A percentile compares a stretch with the other conserved stretches of the same genome.
Evolutionary conservation across 345 rosid species (phyloP).

Genomic region (Cochlearia excelsa): DNA sequence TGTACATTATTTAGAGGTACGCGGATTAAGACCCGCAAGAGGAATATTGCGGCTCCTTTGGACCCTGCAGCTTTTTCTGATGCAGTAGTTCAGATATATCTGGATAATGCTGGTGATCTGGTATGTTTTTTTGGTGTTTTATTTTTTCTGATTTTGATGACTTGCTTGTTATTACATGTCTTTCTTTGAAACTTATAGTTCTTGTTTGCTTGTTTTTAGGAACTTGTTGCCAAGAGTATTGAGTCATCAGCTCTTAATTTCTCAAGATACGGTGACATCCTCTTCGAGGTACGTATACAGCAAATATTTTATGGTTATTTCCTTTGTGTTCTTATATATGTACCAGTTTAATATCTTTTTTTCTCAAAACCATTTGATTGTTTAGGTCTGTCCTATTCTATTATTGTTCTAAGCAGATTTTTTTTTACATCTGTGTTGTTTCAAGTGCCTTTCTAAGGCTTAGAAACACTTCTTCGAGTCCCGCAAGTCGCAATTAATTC

Average conservation of each 20-base stretch:
- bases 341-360: too few relatives aligned
- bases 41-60: constrained; percentile 93
- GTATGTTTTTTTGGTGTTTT: constrained; percentile 34
- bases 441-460: too few relatives aligned
- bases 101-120: constrained; percentile 98
- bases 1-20: constrained; percentile 56
- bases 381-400: too few relatives aligned
- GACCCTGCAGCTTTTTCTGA: constrained; percentile 98
- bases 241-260: constrained; percentile 90
- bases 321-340: too few relatives aligned
- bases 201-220: constrained; percentile 43
- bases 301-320: background rate
- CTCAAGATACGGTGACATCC: constrained; percentile 82
- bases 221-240: constrained; percentile 78
- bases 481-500: too few relatives aligned
- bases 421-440: too few relatives aligned
- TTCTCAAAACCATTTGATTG: background rate
- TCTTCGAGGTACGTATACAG: constrained; percentile 34
- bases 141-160: background rate
- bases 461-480: too few relatives aligned
- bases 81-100: constrained; percentile 94
- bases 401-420: too few relatives aligned
- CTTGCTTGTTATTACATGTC: background rate
- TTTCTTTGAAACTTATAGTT: background rate
- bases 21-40: constrained; percentile 99